A percentile compares a stretch with the other conserved stretches of the same genome.
Evolutionary conservation across 2,329 filamentous ascomycete species (phyloP).

Genomic region (Pseudogymnoascus sp.): DNA sequence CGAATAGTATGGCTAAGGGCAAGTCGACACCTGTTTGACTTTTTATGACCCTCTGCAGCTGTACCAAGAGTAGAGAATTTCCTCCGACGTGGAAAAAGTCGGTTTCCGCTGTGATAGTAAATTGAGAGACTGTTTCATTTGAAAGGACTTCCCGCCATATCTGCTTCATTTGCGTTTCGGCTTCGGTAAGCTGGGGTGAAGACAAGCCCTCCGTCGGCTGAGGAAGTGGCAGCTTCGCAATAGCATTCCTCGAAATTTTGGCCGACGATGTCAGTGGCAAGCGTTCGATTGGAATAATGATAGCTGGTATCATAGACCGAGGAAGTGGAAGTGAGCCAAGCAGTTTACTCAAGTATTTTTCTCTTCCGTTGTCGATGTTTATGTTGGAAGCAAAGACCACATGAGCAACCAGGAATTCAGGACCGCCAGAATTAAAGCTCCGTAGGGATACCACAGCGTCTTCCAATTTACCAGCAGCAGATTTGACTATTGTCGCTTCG

Average conservation of each 20-base stretch:
- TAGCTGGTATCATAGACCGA: constrained; percentile 31
- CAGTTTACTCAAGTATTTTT: constrained; percentile 17
- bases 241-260: constrained; percentile 26
- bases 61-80: constrained; percentile 16
- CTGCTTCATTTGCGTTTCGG: constrained; percentile 8
- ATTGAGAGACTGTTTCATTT: background rate
- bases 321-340: constrained; percentile 27
- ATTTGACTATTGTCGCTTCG: constrained; percentile 26
- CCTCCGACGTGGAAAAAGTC: constrained; percentile 18
- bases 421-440: background rate
- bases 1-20: constrained; percentile 31
- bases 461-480: constrained; percentile 21
- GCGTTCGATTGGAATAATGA: constrained; percentile 21
- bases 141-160: constrained; percentile 15
- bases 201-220: background rate
- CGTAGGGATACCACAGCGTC: constrained; percentile 24
- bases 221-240: background rate
- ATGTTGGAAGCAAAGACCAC: constrained; percentile 24
- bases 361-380: constrained; percentile 8
- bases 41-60: constrained; percentile 9
- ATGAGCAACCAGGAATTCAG: constrained; percentile 28
- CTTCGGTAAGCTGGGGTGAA: background rate
- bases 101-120: constrained; percentile 1
- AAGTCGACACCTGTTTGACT: constrained; percentile 15
- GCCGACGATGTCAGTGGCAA: constrained; percentile 27